Conservation (phyloP, 164 flowering plant species). For the Sedum album region DNA sequence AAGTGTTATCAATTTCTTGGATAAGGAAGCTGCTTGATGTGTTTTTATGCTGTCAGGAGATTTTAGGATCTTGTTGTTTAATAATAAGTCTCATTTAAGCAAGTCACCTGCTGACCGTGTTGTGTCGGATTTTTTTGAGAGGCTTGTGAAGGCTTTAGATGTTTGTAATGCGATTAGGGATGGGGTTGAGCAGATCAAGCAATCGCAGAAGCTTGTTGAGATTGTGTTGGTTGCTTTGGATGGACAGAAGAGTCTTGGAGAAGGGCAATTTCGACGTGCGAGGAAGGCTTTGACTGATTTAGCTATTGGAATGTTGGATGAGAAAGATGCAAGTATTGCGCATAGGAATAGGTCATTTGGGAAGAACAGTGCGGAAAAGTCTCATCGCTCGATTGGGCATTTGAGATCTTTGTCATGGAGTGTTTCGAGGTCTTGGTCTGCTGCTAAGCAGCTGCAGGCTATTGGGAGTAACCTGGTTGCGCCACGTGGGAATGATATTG, state of each 20-base stretch:
- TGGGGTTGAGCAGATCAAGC: slow-evolving; percentile 75
- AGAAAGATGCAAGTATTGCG: neutral
- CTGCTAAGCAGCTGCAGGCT: too few species aligned
- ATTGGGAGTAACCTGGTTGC: too few species aligned
- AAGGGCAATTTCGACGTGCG: neutral
- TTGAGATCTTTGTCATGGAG: too few species aligned
- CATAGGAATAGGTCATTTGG: neutral
- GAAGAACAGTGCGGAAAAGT: slow-evolving; percentile 8
- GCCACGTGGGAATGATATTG: too few species aligned
- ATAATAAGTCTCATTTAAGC: slow-evolving; percentile 22
- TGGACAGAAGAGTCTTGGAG: neutral
- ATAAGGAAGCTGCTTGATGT: slow-evolving; percentile 55
- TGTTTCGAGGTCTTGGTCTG: too few species aligned
- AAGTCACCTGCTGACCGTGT: slow-evolving; percentile 52
- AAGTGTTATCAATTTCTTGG: slow-evolving; percentile 70
- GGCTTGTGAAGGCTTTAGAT: slow-evolving; percentile 77
- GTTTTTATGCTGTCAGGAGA: slow-evolving; percentile 77
- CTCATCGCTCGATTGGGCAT: too few species aligned
- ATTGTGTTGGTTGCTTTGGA: neutral
- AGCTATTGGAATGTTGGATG: neutral
- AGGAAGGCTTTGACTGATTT: neutral
- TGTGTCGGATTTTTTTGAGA: slow-evolving; percentile 53
- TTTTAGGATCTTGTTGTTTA: slow-evolving; percentile 44
- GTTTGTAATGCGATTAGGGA: slow-evolving; percentile 85
- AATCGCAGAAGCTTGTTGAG: neutral